phyloP scores from a whole-genome alignment of 768 basidiomycete genomes.

The Agaricus bisporus region DNA sequence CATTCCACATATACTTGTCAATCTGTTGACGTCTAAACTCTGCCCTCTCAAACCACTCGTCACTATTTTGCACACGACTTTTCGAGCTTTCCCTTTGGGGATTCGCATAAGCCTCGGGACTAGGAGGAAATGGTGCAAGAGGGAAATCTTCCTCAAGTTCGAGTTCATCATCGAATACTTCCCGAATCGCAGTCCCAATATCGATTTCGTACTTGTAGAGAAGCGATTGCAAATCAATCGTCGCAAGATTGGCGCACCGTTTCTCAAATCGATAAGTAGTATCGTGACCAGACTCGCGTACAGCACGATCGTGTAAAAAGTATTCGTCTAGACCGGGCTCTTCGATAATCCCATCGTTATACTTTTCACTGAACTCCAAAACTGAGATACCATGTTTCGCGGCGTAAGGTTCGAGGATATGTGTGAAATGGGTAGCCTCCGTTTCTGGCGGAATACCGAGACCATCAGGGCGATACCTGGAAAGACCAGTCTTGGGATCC shows the following conservation, averaged over 20 bases:
- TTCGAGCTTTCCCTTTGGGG: constrained; percentile 54
- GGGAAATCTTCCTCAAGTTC: constrained; percentile 91
- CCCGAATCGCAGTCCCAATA: constrained; percentile 95
- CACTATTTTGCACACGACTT: constrained; percentile 60
- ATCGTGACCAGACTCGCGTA: constrained; percentile 95
- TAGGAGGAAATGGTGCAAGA: constrained; percentile 88
- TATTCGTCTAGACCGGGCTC: constrained; percentile 94
- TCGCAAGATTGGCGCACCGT: constrained; percentile 93
- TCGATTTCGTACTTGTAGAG: constrained; percentile 99
- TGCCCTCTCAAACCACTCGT: constrained; percentile 92
- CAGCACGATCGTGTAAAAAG: constrained; percentile 94
- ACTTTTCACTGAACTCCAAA: constrained; percentile 94
- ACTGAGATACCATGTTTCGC: constrained; percentile 88
- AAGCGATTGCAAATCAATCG: constrained; percentile 91
- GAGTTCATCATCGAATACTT: constrained; percentile 90
- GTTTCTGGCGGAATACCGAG: constrained; percentile 97
- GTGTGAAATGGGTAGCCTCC: constrained; percentile 97
- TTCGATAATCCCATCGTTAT: constrained; percentile 77
- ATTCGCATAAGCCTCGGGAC: constrained; percentile 61
- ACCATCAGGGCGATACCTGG: constrained; percentile 90
- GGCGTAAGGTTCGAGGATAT: constrained; percentile 94
- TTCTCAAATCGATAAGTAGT: constrained; percentile 98
- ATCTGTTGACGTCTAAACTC: constrained; percentile 79
- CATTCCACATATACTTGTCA: constrained; percentile 96
- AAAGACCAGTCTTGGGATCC: constrained; percentile 91